Base-by-base conservation (phyloP, 768 basidiomycete genomes). In the Suillus bovinus region DNA sequence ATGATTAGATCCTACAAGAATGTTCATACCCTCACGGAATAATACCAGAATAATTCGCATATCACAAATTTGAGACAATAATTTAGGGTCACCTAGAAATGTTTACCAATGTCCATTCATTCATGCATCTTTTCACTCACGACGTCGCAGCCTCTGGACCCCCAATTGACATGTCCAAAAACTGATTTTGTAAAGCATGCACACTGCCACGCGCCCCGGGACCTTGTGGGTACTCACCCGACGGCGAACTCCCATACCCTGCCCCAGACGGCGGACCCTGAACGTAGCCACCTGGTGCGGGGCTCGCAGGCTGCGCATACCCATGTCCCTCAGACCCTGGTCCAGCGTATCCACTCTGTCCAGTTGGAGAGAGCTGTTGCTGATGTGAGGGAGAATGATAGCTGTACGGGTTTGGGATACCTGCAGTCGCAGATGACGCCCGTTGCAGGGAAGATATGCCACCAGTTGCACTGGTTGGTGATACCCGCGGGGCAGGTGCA, bases 81-180 rank as follows among this genome's bases (percentile, higher is more conserved):
- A 39, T 27, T 56, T 20, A 38, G 2, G 24, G 36, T 20, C 24
- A 39, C 54, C 54, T 27, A 56, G 8, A 38, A 17, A 17, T 13
- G 17, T 17, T 38, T 27, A 38, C 36, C 38, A 27, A 24, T 20
- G 7, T 17, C 13, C 31, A 27, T 10, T 1, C 24, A 56, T 31
- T 10, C 34, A 38, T 10, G 8, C 36, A 55, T 56, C 24, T 27
- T 33, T 55, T 39, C 4, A 5, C 36, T 59, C 41, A 59, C 3
- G 55, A 38, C 10, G 61, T 56, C 20, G 59, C 62, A 33, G 57
- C 72, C 24, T 65, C 10, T 39, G 67, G 53, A 29, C 59, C 59
- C 14, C 50, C 68, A 39, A 76, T 65, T 34, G 27, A 63, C 71
- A 74, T 76, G 42, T 69, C 74, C 59, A 73, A 71, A 47, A 76